phyloP scores from a whole-genome alignment of 148 eudicot species.

The Dianthus caryophyllus region DNA sequence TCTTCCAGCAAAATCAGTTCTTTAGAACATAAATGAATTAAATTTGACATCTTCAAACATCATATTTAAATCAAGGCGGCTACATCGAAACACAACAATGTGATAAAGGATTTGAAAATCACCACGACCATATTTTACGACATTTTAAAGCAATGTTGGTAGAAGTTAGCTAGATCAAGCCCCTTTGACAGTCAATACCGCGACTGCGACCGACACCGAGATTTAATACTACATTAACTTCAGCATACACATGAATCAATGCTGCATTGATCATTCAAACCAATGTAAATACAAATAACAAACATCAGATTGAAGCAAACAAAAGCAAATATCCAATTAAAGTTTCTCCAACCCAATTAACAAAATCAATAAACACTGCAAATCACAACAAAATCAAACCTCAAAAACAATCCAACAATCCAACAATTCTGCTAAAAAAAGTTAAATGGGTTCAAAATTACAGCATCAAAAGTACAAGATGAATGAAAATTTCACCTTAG shows the following conservation, averaged over 20 bases:
- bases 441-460: background rate
- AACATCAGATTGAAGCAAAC: background rate
- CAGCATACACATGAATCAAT: too few relatives aligned
- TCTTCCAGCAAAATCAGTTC: background rate
- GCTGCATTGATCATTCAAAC: too few relatives aligned
- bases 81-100: too few relatives aligned
- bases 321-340: background rate
- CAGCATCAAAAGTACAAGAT: background rate
- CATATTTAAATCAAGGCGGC: too few relatives aligned
- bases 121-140: too few relatives aligned
- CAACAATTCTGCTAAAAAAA: background rate
- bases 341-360: background rate
- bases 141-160: too few relatives aligned
- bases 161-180: too few relatives aligned
- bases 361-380: background rate
- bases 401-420: background rate
- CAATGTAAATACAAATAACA: too few relatives aligned
- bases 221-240: too few relatives aligned
- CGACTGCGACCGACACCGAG: too few relatives aligned
- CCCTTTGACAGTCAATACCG: too few relatives aligned
- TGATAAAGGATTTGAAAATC: too few relatives aligned
- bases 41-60: background rate
- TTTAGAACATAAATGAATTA: background rate
- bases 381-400: background rate
- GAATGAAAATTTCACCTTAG: background rate